Evolutionary conservation across 78 protist genomes (phyloP), one percentile per base, ranked within the genome.

Genomic region (Emiliania huxleyi): DNA sequence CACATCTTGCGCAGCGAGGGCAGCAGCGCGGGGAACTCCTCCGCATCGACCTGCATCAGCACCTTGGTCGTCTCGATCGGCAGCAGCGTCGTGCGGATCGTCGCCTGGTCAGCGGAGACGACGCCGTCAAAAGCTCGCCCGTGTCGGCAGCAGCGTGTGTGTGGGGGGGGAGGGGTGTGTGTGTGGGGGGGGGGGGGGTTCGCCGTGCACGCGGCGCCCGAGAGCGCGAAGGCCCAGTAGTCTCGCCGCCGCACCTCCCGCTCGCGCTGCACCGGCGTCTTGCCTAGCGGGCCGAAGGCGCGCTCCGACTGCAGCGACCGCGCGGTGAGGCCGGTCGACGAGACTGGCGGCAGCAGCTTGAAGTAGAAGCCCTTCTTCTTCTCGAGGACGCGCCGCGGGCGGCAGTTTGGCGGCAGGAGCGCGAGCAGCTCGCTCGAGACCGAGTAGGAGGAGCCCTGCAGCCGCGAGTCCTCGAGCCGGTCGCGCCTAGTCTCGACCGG

Each of bases 151-250:
- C n/a, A n/a, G n/a, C n/a, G n/a, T n/a, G n/a, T n/a, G n/a, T n/a
- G n/a, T n/a, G n/a, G n/a, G n/a, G n/a, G n/a, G n/a, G n/a, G n/a
- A n/a, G n/a, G n/a, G n/a, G n/a, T n/a, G n/a, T n/a, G n/a, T n/a
- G n/a, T n/a, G n/a, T n/a, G n/a, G n/a, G n/a, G n/a, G n/a, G n/a
- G n/a, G n/a, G n/a, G n/a, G n/a, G n/a, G n/a, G n/a, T n/a, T n/a
- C n/a, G 85, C 44, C 29, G 85, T 77, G 85, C 85, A 77, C n/a
- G 46, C 85, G 48, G 85, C 85, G 33, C 85, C 85, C 18, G 85
- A 77, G 48, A 33, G 35, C 48, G 85, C 85, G 85, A 77, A 77
- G 48, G 43, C 43, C 33, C 15, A 37, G 81, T 37, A 71, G 62
- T 52, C 62, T 8, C 29, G 29, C 29, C 29, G 75, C 75, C 12